Conservation (phyloP, 2,329 filamentous ascomycete genomes). For the Aspergillus sergii region DNA sequence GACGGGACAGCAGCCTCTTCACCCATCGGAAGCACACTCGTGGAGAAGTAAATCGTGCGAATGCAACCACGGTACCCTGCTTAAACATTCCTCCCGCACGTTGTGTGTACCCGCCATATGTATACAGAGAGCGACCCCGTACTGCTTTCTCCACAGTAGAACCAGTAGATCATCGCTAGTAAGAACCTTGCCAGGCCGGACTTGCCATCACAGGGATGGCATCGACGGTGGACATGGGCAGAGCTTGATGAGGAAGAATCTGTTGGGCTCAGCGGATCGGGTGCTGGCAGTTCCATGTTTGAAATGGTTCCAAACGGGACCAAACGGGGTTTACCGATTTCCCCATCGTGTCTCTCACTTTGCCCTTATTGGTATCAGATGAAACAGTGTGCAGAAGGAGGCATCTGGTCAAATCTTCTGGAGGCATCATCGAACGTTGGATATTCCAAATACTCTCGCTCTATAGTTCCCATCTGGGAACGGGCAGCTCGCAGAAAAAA, state of each 20-base stretch:
- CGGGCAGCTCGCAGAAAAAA: neutral
- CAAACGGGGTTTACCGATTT: neutral
- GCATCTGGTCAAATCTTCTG: neutral
- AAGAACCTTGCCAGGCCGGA: neutral
- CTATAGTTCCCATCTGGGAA: neutral
- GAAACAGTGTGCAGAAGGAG: neutral
- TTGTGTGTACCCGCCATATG: neutral
- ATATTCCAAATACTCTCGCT: neutral
- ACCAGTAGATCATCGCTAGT: slow-evolving; percentile 7
- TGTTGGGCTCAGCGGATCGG: slow-evolving; percentile 7
- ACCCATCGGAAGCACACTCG: neutral
- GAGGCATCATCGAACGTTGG: neutral
- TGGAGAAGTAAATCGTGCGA: neutral
- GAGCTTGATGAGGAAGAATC: neutral
- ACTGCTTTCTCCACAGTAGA: slow-evolving; percentile 2
- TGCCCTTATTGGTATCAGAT: neutral
- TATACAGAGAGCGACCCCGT: neutral
- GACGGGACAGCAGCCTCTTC: neutral
- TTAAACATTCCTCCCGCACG: neutral
- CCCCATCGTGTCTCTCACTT: neutral
- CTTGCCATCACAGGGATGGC: neutral
- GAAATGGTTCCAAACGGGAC: neutral
- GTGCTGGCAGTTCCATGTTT: slow-evolving; percentile 17
- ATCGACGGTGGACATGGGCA: neutral
- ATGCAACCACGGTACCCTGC: neutral